These are phyloP conservation scores for Aureobasidium subglaciale DNA, from an alignment of 2,329 filamentous ascomycete genomes.

Conservation along the genomic window DNA sequence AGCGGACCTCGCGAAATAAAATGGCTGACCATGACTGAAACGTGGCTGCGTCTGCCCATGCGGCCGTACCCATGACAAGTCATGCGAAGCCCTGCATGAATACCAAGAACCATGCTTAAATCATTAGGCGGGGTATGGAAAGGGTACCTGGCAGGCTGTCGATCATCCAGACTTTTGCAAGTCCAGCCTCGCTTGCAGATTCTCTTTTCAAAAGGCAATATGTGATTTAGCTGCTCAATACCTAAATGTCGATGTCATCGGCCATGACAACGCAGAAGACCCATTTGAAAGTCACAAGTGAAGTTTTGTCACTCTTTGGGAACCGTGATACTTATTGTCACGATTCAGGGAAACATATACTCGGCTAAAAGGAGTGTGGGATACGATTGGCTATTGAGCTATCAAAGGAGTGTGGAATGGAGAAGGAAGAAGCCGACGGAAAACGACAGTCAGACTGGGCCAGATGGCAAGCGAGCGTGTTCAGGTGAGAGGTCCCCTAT, in stretches of 20 bases:
- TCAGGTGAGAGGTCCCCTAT: neutral
- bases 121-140: neutral
- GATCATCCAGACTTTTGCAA: neutral
- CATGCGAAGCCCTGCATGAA: neutral
- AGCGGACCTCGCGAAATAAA: neutral
- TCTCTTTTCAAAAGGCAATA: neutral
- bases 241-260: too few relatives aligned
- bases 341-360: too few relatives aligned
- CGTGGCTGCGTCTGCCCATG: slow-evolving; percentile 3
- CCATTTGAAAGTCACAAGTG: too few relatives aligned
- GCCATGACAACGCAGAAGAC: too few relatives aligned
- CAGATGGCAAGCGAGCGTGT: neutral
- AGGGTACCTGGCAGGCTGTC: slow-evolving; percentile 2
- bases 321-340: too few relatives aligned
- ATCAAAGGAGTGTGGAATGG: neutral
- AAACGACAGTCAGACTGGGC: neutral
- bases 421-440: neutral
- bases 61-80: slow-evolving; percentile 1
- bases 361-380: too few relatives aligned
- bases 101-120: slow-evolving; percentile 3
- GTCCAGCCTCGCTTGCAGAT: neutral
- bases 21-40: neutral
- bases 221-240: too few relatives aligned
- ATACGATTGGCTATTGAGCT: too few relatives aligned
- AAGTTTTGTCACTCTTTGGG: too few relatives aligned